phyloP scores from a whole-genome alignment of 1,139 yeast genomes.

The Yamadazyma triangularis region DNA sequence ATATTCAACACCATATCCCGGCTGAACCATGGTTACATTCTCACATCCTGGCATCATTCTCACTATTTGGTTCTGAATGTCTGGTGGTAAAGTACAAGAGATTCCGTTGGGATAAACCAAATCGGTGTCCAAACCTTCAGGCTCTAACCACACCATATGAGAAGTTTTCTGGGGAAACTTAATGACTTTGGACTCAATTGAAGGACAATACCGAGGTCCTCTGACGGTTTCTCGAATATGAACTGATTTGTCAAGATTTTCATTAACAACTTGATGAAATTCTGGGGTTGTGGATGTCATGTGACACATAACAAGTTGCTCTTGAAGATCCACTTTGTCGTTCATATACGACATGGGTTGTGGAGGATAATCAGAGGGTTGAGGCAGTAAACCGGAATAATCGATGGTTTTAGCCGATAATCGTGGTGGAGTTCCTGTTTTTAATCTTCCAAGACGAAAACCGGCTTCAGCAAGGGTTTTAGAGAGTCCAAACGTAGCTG shows the following conservation, averaged over 20 bases:
- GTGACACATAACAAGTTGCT: constrained; percentile 64
- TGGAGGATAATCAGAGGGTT: constrained; percentile 75
- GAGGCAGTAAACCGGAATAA: constrained; percentile 54
- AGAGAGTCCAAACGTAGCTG: constrained; percentile 85
- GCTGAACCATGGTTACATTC: constrained; percentile 80
- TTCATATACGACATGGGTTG: constrained; percentile 91
- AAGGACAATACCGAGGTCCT: constrained; percentile 97
- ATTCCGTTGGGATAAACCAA: constrained; percentile 94
- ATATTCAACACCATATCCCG: constrained; percentile 98
- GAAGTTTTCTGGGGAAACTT: constrained; percentile 71
- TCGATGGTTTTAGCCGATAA: constrained; percentile 68
- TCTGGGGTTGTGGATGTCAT: constrained; percentile 74
- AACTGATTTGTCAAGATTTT: constrained; percentile 74
- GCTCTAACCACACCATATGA: constrained; percentile 93
- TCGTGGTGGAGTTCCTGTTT: constrained; percentile 97
- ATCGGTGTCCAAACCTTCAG: constrained; percentile 86
- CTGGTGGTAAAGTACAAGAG: constrained; percentile 94
- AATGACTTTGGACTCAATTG: constrained; percentile 84
- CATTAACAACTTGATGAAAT: constrained; percentile 64
- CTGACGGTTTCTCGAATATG: constrained; percentile 93
- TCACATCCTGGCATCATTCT: constrained; percentile 84
- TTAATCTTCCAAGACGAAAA: constrained; percentile 80
- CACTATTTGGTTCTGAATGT: constrained; percentile 74
- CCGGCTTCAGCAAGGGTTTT: constrained; percentile 73
- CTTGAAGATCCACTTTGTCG: constrained; percentile 54